Evolutionary conservation across 257 asterid species (phyloP), one percentile per base, ranked within the genome.

Genomic region (Nicotiana benthamiana): DNA sequence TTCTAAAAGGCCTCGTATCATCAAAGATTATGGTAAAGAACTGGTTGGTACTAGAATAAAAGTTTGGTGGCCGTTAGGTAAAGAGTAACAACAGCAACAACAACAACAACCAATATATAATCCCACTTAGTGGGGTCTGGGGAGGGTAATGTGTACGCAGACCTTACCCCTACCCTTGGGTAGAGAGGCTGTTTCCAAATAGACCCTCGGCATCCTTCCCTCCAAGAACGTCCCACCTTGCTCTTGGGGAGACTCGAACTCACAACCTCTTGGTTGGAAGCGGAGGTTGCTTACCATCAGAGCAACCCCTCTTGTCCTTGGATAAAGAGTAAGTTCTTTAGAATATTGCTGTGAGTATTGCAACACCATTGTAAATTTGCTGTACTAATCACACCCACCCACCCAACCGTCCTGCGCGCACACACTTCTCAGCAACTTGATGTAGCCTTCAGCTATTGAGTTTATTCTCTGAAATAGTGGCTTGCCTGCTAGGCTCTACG

Each of bases 51-150:
- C 80, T 76, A 83, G 80, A 72, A 87, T 91, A 74, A 88, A 88
- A 64, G 87, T 91, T 76, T 89, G 85, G 89, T 87, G 95, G 88
- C 87, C 92, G 20, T 24, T 83, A 61, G 91, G 79, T 85, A 61
- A 59, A 66, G 22, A 3, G 93, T 91, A 84, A 82, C n/a, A n/a
- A n/a, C n/a, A n/a, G n/a, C n/a, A n/a, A n/a, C n/a, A n/a, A n/a
- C n/a, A n/a, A n/a, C n/a, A n/a, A n/a, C n/a, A n/a, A n/a, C n/a
- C n/a, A n/a, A n/a, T n/a, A n/a, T n/a, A n/a, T n/a, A n/a, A n/a
- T n/a, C n/a, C n/a, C n/a, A n/a, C n/a, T n/a, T n/a, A n/a, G n/a
- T n/a, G n/a, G n/a, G n/a, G n/a, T n/a, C n/a, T n/a, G n/a, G n/a
- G n/a, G n/a, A n/a, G n/a, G n/a, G n/a, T n/a, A n/a, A n/a, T n/a